Conservation (phyloP, 208 protist species). For the Acanthamoeba culbertsoni region DNA sequence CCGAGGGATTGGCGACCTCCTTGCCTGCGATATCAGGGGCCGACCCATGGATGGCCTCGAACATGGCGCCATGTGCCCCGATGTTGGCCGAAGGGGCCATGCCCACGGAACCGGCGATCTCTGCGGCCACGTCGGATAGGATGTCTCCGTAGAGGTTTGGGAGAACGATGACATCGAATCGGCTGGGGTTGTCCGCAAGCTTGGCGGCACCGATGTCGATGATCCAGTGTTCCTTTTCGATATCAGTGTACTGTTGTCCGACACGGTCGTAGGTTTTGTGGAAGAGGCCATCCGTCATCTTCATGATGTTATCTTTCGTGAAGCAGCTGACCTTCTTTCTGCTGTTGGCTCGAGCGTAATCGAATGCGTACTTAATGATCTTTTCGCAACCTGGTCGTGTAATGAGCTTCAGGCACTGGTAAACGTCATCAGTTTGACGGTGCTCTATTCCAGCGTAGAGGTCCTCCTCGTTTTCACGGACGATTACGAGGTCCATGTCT, state of each 20-base stretch:
- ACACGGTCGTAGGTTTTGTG: not conserved
- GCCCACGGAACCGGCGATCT: conserved; percentile 70
- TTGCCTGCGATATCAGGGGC: conserved; percentile 62
- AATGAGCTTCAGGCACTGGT: conserved; percentile 77
- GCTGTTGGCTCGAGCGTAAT: conserved; percentile 77
- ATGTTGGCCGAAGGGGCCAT: conserved; percentile 76
- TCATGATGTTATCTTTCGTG: conserved; percentile 22
- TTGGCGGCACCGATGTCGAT: not conserved
- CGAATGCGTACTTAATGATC: conserved; percentile 82
- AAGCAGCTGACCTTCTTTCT: conserved; percentile 48
- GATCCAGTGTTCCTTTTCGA: not conserved
- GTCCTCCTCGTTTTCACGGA: conserved; percentile 86
- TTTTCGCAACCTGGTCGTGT: conserved; percentile 75
- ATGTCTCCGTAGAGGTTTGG: conserved; percentile 79
- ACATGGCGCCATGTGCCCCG: conserved; percentile 72
- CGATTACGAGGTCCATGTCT: conserved; percentile 81
- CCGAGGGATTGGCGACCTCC: not conserved
- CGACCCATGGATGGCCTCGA: conserved; percentile 74
- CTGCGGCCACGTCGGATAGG: conserved; percentile 72
- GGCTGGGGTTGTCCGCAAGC: not conserved
- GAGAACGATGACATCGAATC: conserved; percentile 75
- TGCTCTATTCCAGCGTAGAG: conserved; percentile 84
- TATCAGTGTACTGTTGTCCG: not conserved
- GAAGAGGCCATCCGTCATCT: not conserved
- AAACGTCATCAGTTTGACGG: not conserved